Conservation (phyloP, 495 filamentous ascomycete genomes). For the Aspergillus taichungensis region DNA sequence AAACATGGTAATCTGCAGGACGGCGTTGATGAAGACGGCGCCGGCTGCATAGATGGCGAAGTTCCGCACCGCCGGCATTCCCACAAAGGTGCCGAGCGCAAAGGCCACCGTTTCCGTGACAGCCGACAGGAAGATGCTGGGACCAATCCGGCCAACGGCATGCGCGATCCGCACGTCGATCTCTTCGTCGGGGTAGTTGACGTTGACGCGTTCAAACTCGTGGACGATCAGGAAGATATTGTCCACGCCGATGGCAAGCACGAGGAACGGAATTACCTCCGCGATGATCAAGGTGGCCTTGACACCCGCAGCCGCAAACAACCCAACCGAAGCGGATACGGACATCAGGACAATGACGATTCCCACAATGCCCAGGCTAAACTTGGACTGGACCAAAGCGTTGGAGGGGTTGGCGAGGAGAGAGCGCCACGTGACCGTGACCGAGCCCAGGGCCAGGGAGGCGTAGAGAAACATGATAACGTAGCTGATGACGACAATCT, state of each 20-base stretch:
- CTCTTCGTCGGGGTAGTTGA: constrained; percentile 75
- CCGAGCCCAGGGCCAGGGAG: constrained; percentile 82
- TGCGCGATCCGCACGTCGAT: constrained; percentile 78
- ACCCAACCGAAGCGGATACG: constrained; percentile 84
- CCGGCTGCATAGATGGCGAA: constrained; percentile 95
- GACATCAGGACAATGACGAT: constrained; percentile 97
- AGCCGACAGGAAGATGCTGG: constrained; percentile 92
- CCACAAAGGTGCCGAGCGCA: constrained; percentile 81
- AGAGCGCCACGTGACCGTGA: constrained; percentile 64
- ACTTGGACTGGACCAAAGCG: constrained; percentile 87
- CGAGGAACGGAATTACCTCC: constrained; percentile 95
- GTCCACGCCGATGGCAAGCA: constrained; percentile 92
- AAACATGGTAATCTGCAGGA: constrained; percentile 94
- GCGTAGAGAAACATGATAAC: constrained; percentile 98
- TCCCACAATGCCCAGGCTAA: constrained; percentile 82
- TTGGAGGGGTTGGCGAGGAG: constrained; percentile 72
- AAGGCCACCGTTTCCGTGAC: constrained; percentile 90
- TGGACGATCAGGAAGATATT: constrained; percentile 99
- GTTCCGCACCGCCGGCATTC: constrained; percentile 95
- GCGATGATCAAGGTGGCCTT: constrained; percentile 96
- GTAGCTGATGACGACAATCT: constrained; percentile 95
- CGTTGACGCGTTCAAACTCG: constrained; percentile 91
- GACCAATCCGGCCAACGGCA: constrained; percentile 87
- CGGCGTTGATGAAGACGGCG: constrained; percentile 91
- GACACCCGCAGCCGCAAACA: constrained; percentile 82